phyloP scores from a whole-genome alignment of 306 rosid species.

The Acacia acuminata region DNA sequence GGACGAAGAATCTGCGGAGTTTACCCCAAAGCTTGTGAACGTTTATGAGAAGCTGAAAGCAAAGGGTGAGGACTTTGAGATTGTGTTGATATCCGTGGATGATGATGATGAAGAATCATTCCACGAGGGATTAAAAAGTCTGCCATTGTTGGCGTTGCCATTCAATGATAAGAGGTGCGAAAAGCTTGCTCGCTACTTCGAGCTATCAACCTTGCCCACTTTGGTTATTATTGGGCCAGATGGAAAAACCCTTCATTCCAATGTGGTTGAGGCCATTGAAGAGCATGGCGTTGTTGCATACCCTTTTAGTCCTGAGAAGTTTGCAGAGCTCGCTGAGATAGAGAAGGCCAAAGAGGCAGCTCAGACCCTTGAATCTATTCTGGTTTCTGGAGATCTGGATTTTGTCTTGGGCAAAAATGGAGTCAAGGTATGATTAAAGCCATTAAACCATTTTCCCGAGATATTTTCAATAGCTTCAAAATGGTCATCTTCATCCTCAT shows the following conservation, averaged over 20 bases:
- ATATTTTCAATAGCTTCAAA: not conserved
- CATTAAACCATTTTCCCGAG: not conserved
- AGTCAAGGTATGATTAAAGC: conserved; percentile 45
- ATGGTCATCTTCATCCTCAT: no score
- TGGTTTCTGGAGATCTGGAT: conserved; percentile 52
- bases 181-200: conserved; percentile 53
- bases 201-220: conserved; percentile 57
- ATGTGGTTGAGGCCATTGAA: conserved; percentile 54
- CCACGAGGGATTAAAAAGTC: conserved; percentile 34
- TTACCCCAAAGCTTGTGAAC: conserved; percentile 51
- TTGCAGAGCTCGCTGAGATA: conserved; percentile 57
- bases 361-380: conserved; percentile 67
- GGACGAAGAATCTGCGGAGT: conserved; percentile 25
- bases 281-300: conserved; percentile 67
- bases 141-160: conserved; percentile 72
- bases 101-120: conserved; percentile 49
- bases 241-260: conserved; percentile 60
- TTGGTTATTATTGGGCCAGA: conserved; percentile 69
- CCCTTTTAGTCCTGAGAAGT: conserved; percentile 73
- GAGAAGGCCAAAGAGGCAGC: conserved; percentile 58
- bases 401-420: conserved; percentile 56
- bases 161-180: conserved; percentile 44
- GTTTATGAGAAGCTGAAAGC: conserved; percentile 59
- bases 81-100: conserved; percentile 56
- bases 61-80: conserved; percentile 60